A percentile compares a stretch with the other conserved stretches of the same genome.
These are phyloP conservation scores for Gentiana macrophylla DNA, from an alignment of 257 asterid species.

Conservation along the genomic window DNA sequence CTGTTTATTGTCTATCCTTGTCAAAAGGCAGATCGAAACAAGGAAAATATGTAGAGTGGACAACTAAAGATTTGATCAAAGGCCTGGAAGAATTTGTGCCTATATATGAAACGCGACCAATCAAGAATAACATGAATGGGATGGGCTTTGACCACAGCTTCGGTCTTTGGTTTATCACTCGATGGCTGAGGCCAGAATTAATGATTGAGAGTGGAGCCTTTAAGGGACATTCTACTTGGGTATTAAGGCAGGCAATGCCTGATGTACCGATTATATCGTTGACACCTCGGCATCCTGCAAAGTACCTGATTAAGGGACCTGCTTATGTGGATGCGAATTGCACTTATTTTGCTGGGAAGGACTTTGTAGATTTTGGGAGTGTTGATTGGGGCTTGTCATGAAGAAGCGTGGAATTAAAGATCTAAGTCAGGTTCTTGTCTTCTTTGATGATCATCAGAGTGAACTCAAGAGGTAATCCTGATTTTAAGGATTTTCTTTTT, in stretches of 20 bases:
- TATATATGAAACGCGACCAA: conserved; percentile 81
- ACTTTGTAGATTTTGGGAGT: conserved; percentile 93
- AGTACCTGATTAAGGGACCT: conserved; percentile 90
- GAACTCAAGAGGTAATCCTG: conserved; percentile 72
- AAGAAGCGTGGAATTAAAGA: conserved; percentile 64
- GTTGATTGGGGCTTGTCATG: conserved; percentile 79
- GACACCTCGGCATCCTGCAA: conserved; percentile 96
- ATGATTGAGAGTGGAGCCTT: conserved; percentile 99
- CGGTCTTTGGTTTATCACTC: conserved; percentile 91
- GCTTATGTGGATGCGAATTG: conserved; percentile 97
- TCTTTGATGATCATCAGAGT: conserved; percentile 98
- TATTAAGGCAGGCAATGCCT: conserved; percentile 93
- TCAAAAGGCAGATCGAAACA: conserved; percentile 99
- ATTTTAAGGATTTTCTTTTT: background rate
- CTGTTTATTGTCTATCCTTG: conserved; percentile 39
- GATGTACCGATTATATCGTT: conserved; percentile 68
- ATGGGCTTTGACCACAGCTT: conserved; percentile 99
- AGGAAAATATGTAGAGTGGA: conserved; percentile 90
- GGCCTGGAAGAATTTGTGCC: conserved; percentile 91
- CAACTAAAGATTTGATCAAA: conserved; percentile 66
- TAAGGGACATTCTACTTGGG: conserved; percentile 99
- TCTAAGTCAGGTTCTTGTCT: conserved; percentile 61
- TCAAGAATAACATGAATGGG: conserved; percentile 83
- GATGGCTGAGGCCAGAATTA: conserved; percentile 78
- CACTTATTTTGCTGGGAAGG: conserved; percentile 92